Conservation (phyloP, 805 yeast genomes). For the Pichia kluyveri region DNA sequence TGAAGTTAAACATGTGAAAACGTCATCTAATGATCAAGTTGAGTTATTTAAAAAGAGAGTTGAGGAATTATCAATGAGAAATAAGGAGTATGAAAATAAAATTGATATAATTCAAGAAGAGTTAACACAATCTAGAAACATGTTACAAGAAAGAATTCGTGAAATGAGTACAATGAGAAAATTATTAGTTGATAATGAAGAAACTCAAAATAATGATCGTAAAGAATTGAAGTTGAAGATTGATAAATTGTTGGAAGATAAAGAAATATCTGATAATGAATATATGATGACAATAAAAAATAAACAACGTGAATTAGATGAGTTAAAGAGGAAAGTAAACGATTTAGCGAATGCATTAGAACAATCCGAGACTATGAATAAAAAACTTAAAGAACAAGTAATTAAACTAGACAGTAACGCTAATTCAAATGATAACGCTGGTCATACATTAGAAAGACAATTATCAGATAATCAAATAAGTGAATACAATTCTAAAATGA, state of each 20-base stretch:
- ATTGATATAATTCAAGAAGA: conserved; percentile 73
- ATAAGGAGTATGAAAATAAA: conserved; percentile 53
- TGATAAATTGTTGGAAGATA: conserved; percentile 47
- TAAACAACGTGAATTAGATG: conserved; percentile 60
- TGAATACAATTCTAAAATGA: conserved; percentile 15
- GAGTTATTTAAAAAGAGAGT: conserved; percentile 54
- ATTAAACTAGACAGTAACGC: neutral
- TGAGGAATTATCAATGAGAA: conserved; percentile 60
- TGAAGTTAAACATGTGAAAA: conserved; percentile 25
- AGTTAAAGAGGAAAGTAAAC: conserved; percentile 39
- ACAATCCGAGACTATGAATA: conserved; percentile 6
- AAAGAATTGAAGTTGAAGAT: conserved; percentile 49
- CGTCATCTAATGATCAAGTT: conserved; percentile 28
- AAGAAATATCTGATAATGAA: conserved; percentile 48
- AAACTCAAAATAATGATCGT: conserved; percentile 39
- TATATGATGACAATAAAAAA: conserved; percentile 39
- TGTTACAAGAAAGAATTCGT: conserved; percentile 71
- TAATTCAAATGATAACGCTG: too few relatives aligned
- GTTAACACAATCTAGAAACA: conserved; percentile 59
- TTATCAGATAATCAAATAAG: neutral
- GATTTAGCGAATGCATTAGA: conserved; percentile 19
- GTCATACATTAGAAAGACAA: neutral
- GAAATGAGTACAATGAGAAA: conserved; percentile 70
- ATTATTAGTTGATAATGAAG: conserved; percentile 60
- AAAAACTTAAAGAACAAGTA: conserved; percentile 4